phyloP scores from a whole-genome alignment of 2,329 filamentous ascomycete species.

The Paramyrothecium roridum region DNA sequence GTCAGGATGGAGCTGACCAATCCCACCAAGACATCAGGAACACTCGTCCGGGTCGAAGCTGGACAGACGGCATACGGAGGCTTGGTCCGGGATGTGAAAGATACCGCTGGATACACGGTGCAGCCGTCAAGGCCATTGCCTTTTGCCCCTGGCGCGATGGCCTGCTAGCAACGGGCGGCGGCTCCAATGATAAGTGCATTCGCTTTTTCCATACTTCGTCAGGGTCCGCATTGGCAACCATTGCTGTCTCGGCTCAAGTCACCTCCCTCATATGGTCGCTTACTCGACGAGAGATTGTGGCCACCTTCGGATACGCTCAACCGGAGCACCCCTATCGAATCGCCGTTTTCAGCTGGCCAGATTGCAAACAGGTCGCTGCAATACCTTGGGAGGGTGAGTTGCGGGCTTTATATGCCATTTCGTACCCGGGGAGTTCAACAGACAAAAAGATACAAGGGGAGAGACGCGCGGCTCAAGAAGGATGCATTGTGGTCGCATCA shows the following conservation, averaged over 20 bases:
- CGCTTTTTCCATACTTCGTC: slow-evolving; percentile 91
- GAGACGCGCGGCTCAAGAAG: slow-evolving; percentile 27
- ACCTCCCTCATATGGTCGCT: slow-evolving; percentile 90
- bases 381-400: slow-evolving; percentile 81
- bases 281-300: slow-evolving; percentile 81
- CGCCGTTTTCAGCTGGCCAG: slow-evolving; percentile 92
- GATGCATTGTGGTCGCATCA: slow-evolving; percentile 83
- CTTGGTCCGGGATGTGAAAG: slow-evolving; percentile 57
- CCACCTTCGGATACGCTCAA: slow-evolving; percentile 90
- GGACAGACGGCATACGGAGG: slow-evolving; percentile 36
- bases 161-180: slow-evolving; percentile 85
- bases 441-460: slow-evolving; percentile 20
- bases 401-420: slow-evolving; percentile 81
- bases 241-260: slow-evolving; percentile 89
- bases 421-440: slow-evolving; percentile 61
- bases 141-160: slow-evolving; percentile 93
- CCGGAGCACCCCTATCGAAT: slow-evolving; percentile 87
- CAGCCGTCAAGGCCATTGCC: slow-evolving; percentile 93
- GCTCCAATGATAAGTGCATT: slow-evolving; percentile 91
- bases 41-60: slow-evolving; percentile 11
- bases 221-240: slow-evolving; percentile 81
- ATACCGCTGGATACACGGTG: slow-evolving; percentile 74
- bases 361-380: slow-evolving; percentile 78
- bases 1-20: neutral
- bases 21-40: neutral